Percentiles rank a stretch among this genome's conserved stretches.
These are phyloP conservation scores for Wallacemonas sp. DNA, from an alignment of 208 protist species.

Conservation along the genomic window DNA sequence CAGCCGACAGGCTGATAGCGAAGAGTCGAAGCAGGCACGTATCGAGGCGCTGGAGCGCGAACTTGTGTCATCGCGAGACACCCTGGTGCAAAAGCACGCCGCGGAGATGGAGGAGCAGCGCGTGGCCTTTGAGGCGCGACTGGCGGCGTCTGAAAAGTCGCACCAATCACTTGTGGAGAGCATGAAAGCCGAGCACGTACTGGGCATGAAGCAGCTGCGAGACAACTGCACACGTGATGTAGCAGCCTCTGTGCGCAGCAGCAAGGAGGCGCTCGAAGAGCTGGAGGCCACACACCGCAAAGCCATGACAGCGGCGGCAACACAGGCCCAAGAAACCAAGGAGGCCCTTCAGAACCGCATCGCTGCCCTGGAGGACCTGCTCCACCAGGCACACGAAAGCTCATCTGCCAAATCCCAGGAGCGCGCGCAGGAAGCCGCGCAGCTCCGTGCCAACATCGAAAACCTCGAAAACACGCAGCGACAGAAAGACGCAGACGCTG, in stretches of 20 bases:
- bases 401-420: conserved; percentile 5
- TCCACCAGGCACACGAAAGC: conserved; percentile 3
- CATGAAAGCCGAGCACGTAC: conserved; percentile 9
- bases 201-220: conserved; percentile 15
- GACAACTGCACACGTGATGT: conserved; percentile 4
- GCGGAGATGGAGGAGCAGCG: conserved; percentile 19
- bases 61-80: not conserved
- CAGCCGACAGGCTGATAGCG: not conserved
- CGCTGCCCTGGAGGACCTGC: conserved; percentile 7
- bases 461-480: not conserved
- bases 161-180: conserved; percentile 17
- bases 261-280: conserved; percentile 12
- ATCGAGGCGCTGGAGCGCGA: conserved; percentile 1
- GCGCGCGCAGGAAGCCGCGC: conserved; percentile 2
- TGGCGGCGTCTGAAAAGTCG: conserved; percentile 4
- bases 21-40: conserved; percentile 2
- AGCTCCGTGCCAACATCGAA: not conserved
- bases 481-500: not conserved
- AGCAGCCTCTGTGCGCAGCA: conserved; percentile 8
- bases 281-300: conserved; percentile 12
- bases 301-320: conserved; percentile 6
- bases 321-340: conserved; percentile 7
- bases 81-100: conserved; percentile 1
- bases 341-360: conserved; percentile 1
- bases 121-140: conserved; percentile 9